Base-by-base conservation (phyloP, 176 grass and related monocot species). In the Avena sativa region DNA sequence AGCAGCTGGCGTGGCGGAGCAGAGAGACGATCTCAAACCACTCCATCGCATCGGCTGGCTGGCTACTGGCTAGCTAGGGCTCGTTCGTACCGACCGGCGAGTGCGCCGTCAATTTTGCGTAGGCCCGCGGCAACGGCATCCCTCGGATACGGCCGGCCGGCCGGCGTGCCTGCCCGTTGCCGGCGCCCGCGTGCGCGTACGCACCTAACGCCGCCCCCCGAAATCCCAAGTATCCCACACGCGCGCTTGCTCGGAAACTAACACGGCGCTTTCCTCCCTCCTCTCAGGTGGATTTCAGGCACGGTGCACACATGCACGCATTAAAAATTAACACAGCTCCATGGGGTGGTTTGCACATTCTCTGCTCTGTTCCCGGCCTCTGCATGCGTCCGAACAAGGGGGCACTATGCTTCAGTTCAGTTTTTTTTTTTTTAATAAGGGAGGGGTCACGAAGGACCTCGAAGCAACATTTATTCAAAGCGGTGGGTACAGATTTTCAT, bases 41-140 rank as follows among this genome's bases (percentile, higher is more conserved):
- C 44, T 44, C 13, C 8, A 17, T 79, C 59, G 23, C 0, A 19
- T 72, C 69, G 69, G 40, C 25, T 28, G 26, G 12, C 63, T 30
- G n/a, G 9, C 59, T 25, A 2, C 9, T n/a, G 38, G 38, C 8
- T 9, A n/a, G 40, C 70, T 71, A 20, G 19, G 44, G 75, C 46
- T 58, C 60, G 17, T 50, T 48, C 60, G 17, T 50, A 84, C 87
- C 87, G 1, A 74, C 38, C 82, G 57, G 82, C 87, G 17, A 85
- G 87, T 85, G 53, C 56, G 67, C 83, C 78, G 23, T 85, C 87
- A 70, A 57, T 75, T 67, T 49, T 47, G 38, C 46, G 9, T 46
- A 61, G 70, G 47, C 32, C 57, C 69, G 14, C 48, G 52, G 21
- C 71, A 28, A 74, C 1, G 71, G 71, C 71, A 74, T 26, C 46